Base-by-base conservation (phyloP, 345 rosid genomes). In the Erodium maritimum region DNA sequence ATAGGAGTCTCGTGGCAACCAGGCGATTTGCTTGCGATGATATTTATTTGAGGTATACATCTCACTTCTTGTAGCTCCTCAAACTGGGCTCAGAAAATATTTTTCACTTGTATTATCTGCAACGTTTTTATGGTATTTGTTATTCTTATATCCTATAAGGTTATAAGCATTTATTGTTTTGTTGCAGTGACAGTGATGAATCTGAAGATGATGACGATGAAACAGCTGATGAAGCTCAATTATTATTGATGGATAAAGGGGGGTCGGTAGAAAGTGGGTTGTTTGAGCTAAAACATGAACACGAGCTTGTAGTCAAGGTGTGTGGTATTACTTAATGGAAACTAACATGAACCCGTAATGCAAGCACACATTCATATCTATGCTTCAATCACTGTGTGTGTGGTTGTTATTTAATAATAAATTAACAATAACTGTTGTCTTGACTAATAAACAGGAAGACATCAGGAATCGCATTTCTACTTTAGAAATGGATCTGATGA, bases 291-390 rank as follows among this genome's bases (percentile, higher is more conserved):
- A 78, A 52, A 34, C 68, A 76, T 13, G 87, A 84, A 53, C 78
- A 81, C 69, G 80, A 81, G 61, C 75, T 74, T 42, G 81, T 65
- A 55, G 65, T 86, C 37, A 74, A 83, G 97, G 95, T 93, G 8
- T 29, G 71, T 65, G 18, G 21, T n/a, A n/a, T 54, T 21, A 17
- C 19, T 6, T 21, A 54, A 5, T 21, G 18, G 56, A 20, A 20
- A 9, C 0, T 54, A 16, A 10, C n/a, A n/a, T n/a, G n/a, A n/a
- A n/a, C n/a, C n/a, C n/a, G n/a, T n/a, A n/a, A n/a, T n/a, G n/a
- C n/a, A n/a, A n/a, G n/a, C n/a, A 51, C 6, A 19, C 5, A 19
- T 51, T 29, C 34, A 51, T 5, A 5, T 20, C 54, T 17, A 11
- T 6, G 9, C n/a, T 51, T 2, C n/a, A 51, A 52, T 52, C 2